phyloP scores from a whole-genome alignment of 371 early-diverging fungal species.

The Apophysomyces ossiformis region DNA sequence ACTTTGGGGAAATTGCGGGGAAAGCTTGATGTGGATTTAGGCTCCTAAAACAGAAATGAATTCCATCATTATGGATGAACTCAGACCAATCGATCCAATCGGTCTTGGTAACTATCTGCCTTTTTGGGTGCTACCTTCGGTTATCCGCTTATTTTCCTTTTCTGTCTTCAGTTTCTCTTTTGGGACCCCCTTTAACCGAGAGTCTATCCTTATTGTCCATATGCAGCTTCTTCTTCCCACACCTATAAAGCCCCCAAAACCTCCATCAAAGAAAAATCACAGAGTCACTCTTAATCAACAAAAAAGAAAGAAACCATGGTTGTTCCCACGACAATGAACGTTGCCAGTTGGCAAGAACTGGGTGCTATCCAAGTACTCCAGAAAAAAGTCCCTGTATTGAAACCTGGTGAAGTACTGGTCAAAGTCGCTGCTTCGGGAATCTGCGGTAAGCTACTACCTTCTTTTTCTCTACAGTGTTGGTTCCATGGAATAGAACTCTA shows the following conservation, averaged over 20 bases:
- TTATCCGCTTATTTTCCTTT: background rate
- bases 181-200: conserved; percentile 7
- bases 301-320: conserved; percentile 6
- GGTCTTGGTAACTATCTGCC: background rate
- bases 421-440: conserved; percentile 62
- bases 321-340: conserved; percentile 34
- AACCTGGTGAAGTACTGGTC: conserved; percentile 53
- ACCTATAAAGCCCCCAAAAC: background rate
- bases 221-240: conserved; percentile 3
- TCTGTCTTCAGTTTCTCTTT: conserved; percentile 2
- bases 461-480: background rate
- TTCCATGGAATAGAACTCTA: background rate
- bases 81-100: conserved; percentile 9
- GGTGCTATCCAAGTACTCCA: conserved; percentile 50
- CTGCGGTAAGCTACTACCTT: conserved; percentile 43
- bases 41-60: background rate
- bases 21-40: background rate
- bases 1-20: conserved; percentile 8
- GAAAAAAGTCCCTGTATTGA: conserved; percentile 39
- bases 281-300: background rate
- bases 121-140: background rate
- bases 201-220: background rate
- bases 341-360: conserved; percentile 57
- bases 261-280: background rate
- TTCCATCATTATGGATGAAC: background rate